Percentiles rank a stretch among this genome's conserved stretches.
phyloP scores from a whole-genome alignment of 257 asterid genomes.

The Solanum appendiculatum region DNA sequence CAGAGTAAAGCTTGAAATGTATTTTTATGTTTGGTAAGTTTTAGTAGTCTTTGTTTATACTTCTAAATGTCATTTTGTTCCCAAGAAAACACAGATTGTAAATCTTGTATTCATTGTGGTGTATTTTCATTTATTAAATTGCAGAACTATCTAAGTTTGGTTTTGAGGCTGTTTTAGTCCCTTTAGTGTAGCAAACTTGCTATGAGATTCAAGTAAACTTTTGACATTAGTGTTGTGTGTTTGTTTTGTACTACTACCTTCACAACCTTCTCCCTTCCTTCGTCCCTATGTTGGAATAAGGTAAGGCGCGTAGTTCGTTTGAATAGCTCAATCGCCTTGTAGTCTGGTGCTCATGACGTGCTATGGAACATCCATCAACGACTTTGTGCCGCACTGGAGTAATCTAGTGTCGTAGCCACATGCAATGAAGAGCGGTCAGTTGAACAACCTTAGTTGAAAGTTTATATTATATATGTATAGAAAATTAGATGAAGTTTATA shows the following conservation, averaged over 20 bases:
- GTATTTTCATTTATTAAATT: neutral
- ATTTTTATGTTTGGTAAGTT: neutral
- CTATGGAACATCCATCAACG: too few relatives aligned
- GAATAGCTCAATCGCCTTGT: neutral
- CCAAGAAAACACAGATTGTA: neutral
- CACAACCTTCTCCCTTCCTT: neutral
- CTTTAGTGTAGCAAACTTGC: neutral
- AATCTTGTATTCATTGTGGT: neutral
- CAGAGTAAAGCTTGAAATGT: neutral
- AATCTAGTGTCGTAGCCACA: neutral
- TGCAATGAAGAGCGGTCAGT: neutral
- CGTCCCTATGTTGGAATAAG: neutral
- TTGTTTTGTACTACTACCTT: too few relatives aligned
- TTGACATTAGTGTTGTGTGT: neutral
- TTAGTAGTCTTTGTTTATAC: neutral
- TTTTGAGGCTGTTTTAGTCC: neutral
- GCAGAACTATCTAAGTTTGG: neutral
- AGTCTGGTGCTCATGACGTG: fast-evolving
- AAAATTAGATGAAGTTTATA: neutral
- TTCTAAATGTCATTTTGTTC: neutral
- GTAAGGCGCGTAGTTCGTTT: fast-evolving
- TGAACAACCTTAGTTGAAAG: neutral
- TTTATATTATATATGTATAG: neutral
- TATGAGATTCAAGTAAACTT: neutral
- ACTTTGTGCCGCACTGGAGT: neutral